Conservation (phyloP, 2,329 filamentous ascomycete species). For the Paecilomyces sp. region DNA sequence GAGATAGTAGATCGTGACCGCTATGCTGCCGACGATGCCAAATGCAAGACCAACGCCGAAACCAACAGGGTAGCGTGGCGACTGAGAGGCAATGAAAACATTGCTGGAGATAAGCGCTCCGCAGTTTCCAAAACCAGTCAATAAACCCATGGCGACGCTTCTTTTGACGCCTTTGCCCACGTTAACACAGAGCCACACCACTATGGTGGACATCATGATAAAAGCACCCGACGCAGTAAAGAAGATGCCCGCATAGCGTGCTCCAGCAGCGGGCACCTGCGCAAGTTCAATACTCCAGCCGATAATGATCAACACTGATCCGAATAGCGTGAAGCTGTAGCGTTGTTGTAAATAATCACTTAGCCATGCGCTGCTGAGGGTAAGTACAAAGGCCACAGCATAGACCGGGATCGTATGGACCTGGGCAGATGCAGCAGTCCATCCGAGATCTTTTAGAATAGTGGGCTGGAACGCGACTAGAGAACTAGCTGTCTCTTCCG, state of each 20-base stretch:
- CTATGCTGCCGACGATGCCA: constrained; percentile 3
- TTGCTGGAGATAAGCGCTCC: constrained; percentile 37
- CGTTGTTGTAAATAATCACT: constrained; percentile 14
- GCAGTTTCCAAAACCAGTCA: constrained; percentile 39
- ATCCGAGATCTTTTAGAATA: constrained; percentile 25
- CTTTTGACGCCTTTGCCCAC: constrained; percentile 34
- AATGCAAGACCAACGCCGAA: constrained; percentile 30
- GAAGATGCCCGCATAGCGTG: constrained; percentile 18
- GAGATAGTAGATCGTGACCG: constrained; percentile 4
- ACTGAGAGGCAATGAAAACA: constrained; percentile 33
- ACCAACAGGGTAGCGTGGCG: constrained; percentile 32
- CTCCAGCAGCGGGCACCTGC: constrained; percentile 5
- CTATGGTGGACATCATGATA: constrained; percentile 25
- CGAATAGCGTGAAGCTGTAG: constrained; percentile 20
- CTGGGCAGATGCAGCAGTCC: constrained; percentile 21
- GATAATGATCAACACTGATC: constrained; percentile 15
- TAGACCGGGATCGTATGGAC: constrained; percentile 28
- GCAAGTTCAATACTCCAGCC: constrained; percentile 19
- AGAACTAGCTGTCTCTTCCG: constrained; percentile 17
- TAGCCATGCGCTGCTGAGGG: constrained; percentile 14
- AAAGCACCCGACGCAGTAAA: constrained; percentile 18
- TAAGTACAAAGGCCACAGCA: constrained; percentile 18
- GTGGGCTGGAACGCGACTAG: constrained; percentile 24
- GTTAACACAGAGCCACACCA: constrained; percentile 34
- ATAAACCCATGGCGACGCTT: constrained; percentile 35